phyloP scores from a whole-genome alignment of 2,329 filamentous ascomycete species.

The Acarospora socialis region DNA sequence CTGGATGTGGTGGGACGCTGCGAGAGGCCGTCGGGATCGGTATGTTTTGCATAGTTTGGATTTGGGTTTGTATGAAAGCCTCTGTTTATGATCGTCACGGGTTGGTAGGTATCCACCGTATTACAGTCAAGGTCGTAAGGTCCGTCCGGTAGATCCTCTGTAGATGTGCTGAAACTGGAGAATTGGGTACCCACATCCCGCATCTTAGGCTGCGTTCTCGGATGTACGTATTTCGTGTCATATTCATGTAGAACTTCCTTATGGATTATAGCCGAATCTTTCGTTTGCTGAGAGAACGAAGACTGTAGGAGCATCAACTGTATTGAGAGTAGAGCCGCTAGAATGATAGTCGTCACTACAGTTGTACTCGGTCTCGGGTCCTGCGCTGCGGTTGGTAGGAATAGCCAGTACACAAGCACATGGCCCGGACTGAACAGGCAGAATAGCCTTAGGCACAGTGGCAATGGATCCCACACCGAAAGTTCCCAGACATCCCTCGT shows the following conservation, averaged over 20 bases:
- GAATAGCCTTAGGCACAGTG: constrained; percentile 67
- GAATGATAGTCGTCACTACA: constrained; percentile 64
- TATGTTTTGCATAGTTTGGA: constrained; percentile 58
- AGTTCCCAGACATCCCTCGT: constrained; percentile 88
- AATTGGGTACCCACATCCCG: constrained; percentile 69
- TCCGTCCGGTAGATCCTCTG: constrained; percentile 21
- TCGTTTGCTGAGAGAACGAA: constrained; percentile 69
- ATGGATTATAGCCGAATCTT: constrained; percentile 71
- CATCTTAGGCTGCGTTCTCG: constrained; percentile 68
- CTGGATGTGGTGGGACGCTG: constrained; percentile 26
- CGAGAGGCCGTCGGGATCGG: constrained; percentile 48
- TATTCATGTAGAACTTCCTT: constrained; percentile 92
- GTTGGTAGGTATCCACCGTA: constrained; percentile 48
- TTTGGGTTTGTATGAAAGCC: constrained; percentile 74
- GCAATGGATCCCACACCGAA: constrained; percentile 82
- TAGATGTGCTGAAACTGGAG: constrained; percentile 27
- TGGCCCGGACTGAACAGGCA: constrained; percentile 89
- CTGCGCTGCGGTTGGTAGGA: constrained; percentile 60
- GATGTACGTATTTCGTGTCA: constrained; percentile 88
- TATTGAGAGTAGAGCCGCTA: constrained; percentile 59
- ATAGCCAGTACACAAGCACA: constrained; percentile 77
- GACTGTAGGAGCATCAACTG: constrained; percentile 63
- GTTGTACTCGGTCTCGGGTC: constrained; percentile 76
- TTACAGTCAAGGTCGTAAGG: constrained; percentile 26
- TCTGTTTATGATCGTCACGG: constrained; percentile 51